phyloP scores from a whole-genome alignment of 441 rosid genomes.

The Adansonia rubrostipa region DNA sequence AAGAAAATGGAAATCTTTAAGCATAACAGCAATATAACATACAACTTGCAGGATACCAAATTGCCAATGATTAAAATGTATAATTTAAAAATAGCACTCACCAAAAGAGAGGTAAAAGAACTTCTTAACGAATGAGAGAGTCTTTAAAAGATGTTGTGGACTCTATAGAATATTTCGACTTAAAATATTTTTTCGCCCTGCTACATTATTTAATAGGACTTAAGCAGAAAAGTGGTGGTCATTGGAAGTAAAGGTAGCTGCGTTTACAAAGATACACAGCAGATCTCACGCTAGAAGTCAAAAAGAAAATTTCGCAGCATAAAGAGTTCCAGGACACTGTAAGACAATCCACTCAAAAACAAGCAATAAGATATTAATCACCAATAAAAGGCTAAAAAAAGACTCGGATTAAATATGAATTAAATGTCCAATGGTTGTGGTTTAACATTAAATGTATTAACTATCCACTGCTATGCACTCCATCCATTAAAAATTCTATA shows the following conservation, averaged over 20 bases:
- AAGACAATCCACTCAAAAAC: background rate
- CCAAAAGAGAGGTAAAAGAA: background rate
- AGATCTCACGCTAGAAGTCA: background rate
- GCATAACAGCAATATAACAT: background rate
- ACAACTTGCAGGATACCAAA: background rate
- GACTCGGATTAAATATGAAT: background rate
- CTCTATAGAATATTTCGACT: background rate
- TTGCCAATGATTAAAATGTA: background rate
- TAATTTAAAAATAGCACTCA: background rate
- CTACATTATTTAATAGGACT: background rate
- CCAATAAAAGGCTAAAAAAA: background rate
- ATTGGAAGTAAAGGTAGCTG: background rate
- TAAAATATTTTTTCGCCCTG: background rate
- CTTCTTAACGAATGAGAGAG: background rate
- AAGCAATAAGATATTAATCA: conserved; percentile 3
- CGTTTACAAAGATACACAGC: background rate
- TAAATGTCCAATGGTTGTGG: background rate
- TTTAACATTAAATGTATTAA: background rate
- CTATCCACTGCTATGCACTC: background rate
- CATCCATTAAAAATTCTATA: background rate
- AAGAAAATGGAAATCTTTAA: conserved; percentile 20
- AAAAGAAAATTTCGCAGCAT: background rate
- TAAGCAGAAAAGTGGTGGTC: background rate
- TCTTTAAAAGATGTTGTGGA: background rate
- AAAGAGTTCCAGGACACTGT: background rate